Evolutionary conservation across 768 basidiomycete species (phyloP).

Genomic region (Suillus discolor): DNA sequence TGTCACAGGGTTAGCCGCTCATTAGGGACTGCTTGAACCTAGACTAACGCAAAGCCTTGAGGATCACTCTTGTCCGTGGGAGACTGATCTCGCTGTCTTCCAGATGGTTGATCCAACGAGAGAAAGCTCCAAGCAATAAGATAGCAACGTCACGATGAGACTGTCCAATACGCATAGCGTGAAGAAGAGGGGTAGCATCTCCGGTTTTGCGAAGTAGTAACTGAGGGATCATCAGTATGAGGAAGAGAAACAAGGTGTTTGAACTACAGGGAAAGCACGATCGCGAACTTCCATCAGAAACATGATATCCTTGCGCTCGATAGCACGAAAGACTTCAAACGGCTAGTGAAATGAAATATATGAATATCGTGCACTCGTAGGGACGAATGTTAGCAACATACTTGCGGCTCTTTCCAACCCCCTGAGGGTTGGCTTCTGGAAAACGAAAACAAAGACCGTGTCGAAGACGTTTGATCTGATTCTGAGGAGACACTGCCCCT

Average conservation of each 20-base stretch:
- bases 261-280: slow-evolving; percentile 73
- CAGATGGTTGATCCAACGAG: slow-evolving; percentile 87
- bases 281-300: slow-evolving; percentile 86
- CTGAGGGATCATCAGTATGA: slow-evolving; percentile 34
- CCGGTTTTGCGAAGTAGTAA: slow-evolving; percentile 84
- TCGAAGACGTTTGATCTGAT: slow-evolving; percentile 26
- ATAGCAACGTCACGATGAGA: slow-evolving; percentile 85
- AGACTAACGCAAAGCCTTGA: slow-evolving; percentile 84
- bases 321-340: slow-evolving; percentile 76
- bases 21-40: slow-evolving; percentile 47
- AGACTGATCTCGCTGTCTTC: slow-evolving; percentile 76
- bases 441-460: slow-evolving; percentile 15
- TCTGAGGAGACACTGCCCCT: slow-evolving; percentile 19
- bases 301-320: slow-evolving; percentile 82
- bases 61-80: slow-evolving; percentile 65
- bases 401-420: slow-evolving; percentile 59
- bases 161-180: slow-evolving; percentile 82
- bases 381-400: slow-evolving; percentile 21
- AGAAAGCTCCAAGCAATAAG: slow-evolving; percentile 85
- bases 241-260: not conserved
- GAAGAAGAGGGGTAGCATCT: slow-evolving; percentile 85
- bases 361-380: not conserved
- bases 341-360: slow-evolving; percentile 35
- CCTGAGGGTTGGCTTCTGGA: slow-evolving; percentile 17
- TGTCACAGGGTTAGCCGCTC: slow-evolving; percentile 63